These are phyloP conservation scores for Coniella lustricola DNA, from an alignment of 2,329 filamentous ascomycete genomes.

Conservation along the genomic window DNA sequence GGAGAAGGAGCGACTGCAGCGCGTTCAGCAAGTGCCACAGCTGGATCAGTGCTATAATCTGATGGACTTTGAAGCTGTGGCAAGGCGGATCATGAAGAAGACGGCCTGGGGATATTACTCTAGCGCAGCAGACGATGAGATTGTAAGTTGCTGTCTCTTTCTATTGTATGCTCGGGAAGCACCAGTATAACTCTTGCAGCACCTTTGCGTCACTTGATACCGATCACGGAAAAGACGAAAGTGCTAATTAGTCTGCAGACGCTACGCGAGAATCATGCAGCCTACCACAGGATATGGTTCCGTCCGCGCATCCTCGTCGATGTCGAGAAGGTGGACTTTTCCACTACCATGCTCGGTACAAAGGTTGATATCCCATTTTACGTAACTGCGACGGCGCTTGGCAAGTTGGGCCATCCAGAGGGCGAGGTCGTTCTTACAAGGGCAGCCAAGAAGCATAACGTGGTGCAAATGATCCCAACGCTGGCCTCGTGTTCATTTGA, in stretches of 20 bases:
- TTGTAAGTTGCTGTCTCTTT: constrained; percentile 44
- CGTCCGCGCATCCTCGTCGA: constrained; percentile 82
- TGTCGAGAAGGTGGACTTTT: constrained; percentile 79
- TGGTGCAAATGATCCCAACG: constrained; percentile 98
- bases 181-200: too few species aligned
- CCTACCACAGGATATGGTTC: constrained; percentile 97
- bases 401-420: constrained; percentile 89
- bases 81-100: constrained; percentile 87
- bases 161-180: background rate
- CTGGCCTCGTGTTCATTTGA: constrained; percentile 96
- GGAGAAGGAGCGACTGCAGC: constrained; percentile 60
- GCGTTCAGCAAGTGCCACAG: constrained; percentile 67
- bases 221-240: too few species aligned
- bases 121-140: constrained; percentile 83
- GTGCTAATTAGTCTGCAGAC: constrained; percentile 47
- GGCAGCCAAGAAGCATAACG: constrained; percentile 76
- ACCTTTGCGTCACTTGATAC: too few species aligned
- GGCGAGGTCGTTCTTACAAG: constrained; percentile 88
- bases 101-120: constrained; percentile 98
- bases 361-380: constrained; percentile 86
- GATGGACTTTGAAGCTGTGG: constrained; percentile 93
- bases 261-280: constrained; percentile 87
- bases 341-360: constrained; percentile 88
- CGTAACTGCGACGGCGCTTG: constrained; percentile 89
- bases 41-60: constrained; percentile 88